These are phyloP conservation scores for Pythium rhizo-oryzae DNA, from an alignment of 352 stramenopile genomes.

Conservation along the genomic window DNA sequence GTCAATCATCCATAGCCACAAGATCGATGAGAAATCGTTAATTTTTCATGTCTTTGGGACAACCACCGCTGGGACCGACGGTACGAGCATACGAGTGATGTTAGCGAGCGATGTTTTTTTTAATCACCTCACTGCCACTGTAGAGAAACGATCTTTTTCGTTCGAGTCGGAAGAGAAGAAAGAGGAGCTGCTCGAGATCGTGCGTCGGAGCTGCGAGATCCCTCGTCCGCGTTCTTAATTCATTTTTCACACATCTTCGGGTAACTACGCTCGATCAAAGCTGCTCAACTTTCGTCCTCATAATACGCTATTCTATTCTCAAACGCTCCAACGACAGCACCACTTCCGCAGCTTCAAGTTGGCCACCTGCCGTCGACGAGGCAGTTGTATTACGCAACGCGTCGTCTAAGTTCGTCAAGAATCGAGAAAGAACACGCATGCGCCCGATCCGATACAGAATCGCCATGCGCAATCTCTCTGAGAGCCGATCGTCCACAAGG, in stretches of 20 bases:
- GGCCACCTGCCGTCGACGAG: background rate
- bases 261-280: too few relatives aligned
- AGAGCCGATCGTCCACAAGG: constrained; percentile 22
- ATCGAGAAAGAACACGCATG: constrained; percentile 40
- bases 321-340: background rate
- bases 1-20: constrained; percentile 62
- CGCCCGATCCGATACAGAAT: constrained; percentile 53
- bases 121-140: background rate
- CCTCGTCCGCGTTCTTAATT: background rate
- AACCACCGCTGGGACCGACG: constrained; percentile 48
- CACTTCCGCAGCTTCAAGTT: background rate
- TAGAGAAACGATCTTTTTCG: constrained; percentile 77
- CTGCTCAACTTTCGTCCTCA: too few relatives aligned
- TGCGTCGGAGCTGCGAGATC: constrained; percentile 48
- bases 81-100: constrained; percentile 33
- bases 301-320: background rate
- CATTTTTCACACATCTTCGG: background rate
- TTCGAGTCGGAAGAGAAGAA: constrained; percentile 61
- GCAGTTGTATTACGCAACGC: constrained; percentile 18
- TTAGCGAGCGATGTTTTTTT: background rate
- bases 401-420: constrained; percentile 44
- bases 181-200: constrained; percentile 44
- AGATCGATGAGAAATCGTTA: constrained; percentile 60
- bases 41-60: constrained; percentile 67
- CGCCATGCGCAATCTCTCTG: constrained; percentile 38